Percentiles rank a stretch among this genome's conserved stretches.
Evolutionary conservation across 441 rosid genomes (phyloP).

Genomic region (Gossypium lobatum): DNA sequence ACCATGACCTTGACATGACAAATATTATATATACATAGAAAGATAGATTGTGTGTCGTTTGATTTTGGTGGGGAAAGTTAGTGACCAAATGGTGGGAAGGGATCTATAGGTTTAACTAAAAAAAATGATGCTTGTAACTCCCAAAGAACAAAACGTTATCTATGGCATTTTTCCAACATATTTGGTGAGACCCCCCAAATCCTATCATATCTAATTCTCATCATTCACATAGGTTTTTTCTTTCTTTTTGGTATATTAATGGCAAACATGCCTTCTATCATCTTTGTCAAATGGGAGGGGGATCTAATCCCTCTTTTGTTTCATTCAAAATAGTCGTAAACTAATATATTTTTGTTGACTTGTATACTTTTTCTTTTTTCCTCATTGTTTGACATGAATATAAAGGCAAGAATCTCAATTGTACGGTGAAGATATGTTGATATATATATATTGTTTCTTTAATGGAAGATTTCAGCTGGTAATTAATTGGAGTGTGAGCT

Average conservation of each 20-base stretch:
- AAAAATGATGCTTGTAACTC: not conserved
- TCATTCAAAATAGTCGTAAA: not conserved
- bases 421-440: not conserved
- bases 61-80: not conserved
- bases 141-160: not conserved
- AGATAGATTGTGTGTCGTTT: not conserved
- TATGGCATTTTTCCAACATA: not conserved
- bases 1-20: not conserved
- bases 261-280: not conserved
- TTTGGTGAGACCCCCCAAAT: conserved; percentile 14
- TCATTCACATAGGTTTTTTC: not conserved
- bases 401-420: not conserved
- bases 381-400: not conserved
- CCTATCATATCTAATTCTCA: conserved; percentile 12
- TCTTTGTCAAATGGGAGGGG: not conserved
- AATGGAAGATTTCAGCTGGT: conserved; percentile 4
- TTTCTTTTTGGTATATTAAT: not conserved
- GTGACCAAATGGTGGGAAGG: not conserved
- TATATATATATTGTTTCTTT: not conserved
- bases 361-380: not conserved
- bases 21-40: too few species aligned
- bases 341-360: not conserved
- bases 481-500: not conserved
- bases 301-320: not conserved
- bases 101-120: not conserved